Conservation (phyloP, 2,329 filamentous ascomycete genomes). For the Fusarium solani-melongenae region DNA sequence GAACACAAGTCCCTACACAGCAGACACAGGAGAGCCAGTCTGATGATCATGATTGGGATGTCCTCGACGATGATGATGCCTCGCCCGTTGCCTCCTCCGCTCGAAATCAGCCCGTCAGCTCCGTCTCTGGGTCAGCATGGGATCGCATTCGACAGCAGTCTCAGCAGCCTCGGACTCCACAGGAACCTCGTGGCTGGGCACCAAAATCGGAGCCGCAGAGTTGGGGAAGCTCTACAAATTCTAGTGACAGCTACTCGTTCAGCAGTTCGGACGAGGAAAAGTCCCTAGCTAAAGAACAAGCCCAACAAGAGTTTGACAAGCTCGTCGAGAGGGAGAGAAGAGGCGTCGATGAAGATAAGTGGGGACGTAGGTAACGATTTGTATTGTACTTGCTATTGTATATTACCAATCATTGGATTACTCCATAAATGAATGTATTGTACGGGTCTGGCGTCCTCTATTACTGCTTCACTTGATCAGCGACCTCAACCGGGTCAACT, state of each 20-base stretch:
- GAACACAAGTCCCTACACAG: not conserved
- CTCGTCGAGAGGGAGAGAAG: slow-evolving; percentile 59
- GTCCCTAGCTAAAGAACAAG: slow-evolving; percentile 54
- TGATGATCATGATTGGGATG: slow-evolving; percentile 38
- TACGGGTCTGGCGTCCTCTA: not conserved
- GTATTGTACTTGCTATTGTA: slow-evolving; percentile 16
- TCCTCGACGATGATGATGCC: slow-evolving; percentile 53
- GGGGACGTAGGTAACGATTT: slow-evolving; percentile 34
- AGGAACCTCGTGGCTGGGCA: slow-evolving; percentile 34
- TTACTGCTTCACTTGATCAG: slow-evolving; percentile 49
- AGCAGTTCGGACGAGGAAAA: slow-evolving; percentile 52
- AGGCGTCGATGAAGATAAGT: slow-evolving; percentile 43
- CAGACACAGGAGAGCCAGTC: slow-evolving; percentile 8
- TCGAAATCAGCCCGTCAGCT: slow-evolving; percentile 29
- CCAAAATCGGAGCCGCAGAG: slow-evolving; percentile 18
- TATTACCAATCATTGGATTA: slow-evolving; percentile 2
- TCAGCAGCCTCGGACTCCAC: slow-evolving; percentile 9
- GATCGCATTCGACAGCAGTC: slow-evolving; percentile 55
- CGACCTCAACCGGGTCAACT: slow-evolving; percentile 50
- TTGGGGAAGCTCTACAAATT: slow-evolving; percentile 43
- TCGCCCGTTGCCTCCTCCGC: slow-evolving; percentile 55
- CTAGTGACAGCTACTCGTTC: slow-evolving; percentile 49
- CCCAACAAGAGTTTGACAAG: slow-evolving; percentile 63
- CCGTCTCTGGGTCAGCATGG: slow-evolving; percentile 53
- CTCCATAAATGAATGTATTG: slow-evolving; percentile 4